Base-by-base conservation (phyloP, 163 green algal species). In the Scenedesmus sp. region DNA sequence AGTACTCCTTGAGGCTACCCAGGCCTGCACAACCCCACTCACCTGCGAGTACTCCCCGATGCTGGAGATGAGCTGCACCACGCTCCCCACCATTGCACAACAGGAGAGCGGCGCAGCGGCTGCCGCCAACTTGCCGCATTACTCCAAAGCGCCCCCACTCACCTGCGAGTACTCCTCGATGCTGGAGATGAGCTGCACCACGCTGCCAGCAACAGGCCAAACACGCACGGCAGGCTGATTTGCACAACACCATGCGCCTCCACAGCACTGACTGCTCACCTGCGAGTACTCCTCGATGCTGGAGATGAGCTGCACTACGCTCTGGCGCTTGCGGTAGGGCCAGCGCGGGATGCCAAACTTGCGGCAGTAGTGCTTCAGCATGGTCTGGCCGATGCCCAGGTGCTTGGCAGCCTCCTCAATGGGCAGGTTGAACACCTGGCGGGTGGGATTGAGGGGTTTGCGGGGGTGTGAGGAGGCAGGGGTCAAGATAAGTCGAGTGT, bases 361-460 rank as follows among this genome's bases (percentile, higher is more conserved):
- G 85, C 96, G 94, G 92, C 96, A 98, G 79, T 96, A 96, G 86
- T 96, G 95, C 92, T 98, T 98, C 2, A 98, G 94, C 81, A 96
- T 95, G 16, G 96, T 98, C 64, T 97, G 93, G 81, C 96, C 96
- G 54, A 98, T 96, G 90, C 93, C 93, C 20, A 98, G 94, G 52
- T 91, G 62, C 59, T 93, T 89, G 26, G 95, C 96, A 1, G 96
- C 96, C 67, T 96, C 91, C 57, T 96, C 93, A 70, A 97, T 97
- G 26, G 96, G 95, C 46, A 96, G 91, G 84, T 97, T 92, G 91
- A 95, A 97, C 62, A 96, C 93, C 95, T 96, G 84, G 26, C 23
- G 26, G 26, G 26, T 26, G 26, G 26, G 26, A 26, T 26, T 26
- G 26, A 26, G 26, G 26, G 26, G 26, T 26, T 26, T 26, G 26